phyloP scores from a whole-genome alignment of 768 basidiomycete genomes.

The Lyophyllum atratum region DNA sequence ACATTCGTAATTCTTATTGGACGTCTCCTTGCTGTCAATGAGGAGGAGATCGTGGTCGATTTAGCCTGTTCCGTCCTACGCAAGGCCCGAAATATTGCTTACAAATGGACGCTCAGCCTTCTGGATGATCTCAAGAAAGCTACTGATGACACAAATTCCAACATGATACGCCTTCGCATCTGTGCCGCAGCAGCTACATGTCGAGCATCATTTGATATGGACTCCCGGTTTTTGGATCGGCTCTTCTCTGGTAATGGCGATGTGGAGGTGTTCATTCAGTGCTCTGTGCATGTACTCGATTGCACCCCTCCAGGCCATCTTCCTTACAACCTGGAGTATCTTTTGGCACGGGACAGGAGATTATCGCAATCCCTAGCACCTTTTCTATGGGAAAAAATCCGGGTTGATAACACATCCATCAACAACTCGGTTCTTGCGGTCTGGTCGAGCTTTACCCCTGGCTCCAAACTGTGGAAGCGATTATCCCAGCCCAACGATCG shows the following conservation, averaged over 20 bases:
- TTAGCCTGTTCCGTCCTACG: conserved; percentile 9
- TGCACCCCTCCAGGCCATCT: background rate
- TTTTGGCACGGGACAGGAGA: conserved; percentile 32
- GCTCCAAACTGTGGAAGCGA: conserved; percentile 20
- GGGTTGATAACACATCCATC: background rate
- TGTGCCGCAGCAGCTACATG: background rate
- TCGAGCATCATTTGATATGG: background rate
- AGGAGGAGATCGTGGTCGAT: conserved; percentile 2
- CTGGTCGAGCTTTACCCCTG: conserved; percentile 8
- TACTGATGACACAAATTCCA: background rate
- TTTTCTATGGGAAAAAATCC: conserved; percentile 3
- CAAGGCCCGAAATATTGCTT: background rate
- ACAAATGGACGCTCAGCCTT: background rate
- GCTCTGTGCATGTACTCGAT: background rate
- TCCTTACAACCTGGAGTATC: conserved; percentile 11
- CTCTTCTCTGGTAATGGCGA: background rate
- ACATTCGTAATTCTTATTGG: conserved; percentile 33
- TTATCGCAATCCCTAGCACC: conserved; percentile 26
- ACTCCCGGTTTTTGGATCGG: background rate
- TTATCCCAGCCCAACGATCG: conserved; percentile 20
- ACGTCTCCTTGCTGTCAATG: conserved; percentile 32
- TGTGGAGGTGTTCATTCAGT: background rate
- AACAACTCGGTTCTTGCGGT: background rate
- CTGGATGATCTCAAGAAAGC: background rate
- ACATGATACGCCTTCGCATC: background rate